Base-by-base conservation (phyloP, 1,284 basidiomycete species). In the Sporisorium scitamineum region DNA sequence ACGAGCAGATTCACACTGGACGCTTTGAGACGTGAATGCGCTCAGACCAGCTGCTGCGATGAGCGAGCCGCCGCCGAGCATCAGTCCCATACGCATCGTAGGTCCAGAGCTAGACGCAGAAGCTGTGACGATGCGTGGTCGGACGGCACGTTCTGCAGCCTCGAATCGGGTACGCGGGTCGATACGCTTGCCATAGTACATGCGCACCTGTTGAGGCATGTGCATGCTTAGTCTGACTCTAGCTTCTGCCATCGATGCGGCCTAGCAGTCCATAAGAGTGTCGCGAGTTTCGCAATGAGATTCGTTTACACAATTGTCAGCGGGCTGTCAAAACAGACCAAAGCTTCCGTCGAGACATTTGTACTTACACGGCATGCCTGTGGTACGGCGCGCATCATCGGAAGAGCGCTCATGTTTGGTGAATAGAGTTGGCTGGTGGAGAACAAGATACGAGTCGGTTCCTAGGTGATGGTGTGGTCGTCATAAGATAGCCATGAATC, bases 101-200 rank as follows among this genome's bases (percentile, higher is more conserved):
- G 70, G 54, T 22, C 27, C 37, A 22, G 62, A 55, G 20, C 32
- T 22, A 27, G 59, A 34, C 14, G 69, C 41, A 20, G 69, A 71
- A 5, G 69, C 69, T 13, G 59, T 41, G 0, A 62, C 18, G 10
- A 55, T 42, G 29, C 69, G 59, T 27, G 63, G 63, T 8, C 53
- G 67, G 20, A 27, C 10, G 51, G 4, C 29, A 6, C 41, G 62
- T 16, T 20, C 18, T 0, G 59, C 41, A 4, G 59, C 26, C 2
- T 59, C 51, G 20, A 63, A 59, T 10, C 61, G 70, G 2, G 54
- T 57, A 31, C 60, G 60, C 18, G 70, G 64, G 29, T 67, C 60
- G 41, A 67, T 64, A 11, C 64, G 70, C 32, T 72, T 72, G 56
- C 64, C 61, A 29, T 72, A 64, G 57, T 64, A 72, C 5, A 53